Conservation (phyloP, 176 grass and related monocot genomes). For the Carex parvula region DNA sequence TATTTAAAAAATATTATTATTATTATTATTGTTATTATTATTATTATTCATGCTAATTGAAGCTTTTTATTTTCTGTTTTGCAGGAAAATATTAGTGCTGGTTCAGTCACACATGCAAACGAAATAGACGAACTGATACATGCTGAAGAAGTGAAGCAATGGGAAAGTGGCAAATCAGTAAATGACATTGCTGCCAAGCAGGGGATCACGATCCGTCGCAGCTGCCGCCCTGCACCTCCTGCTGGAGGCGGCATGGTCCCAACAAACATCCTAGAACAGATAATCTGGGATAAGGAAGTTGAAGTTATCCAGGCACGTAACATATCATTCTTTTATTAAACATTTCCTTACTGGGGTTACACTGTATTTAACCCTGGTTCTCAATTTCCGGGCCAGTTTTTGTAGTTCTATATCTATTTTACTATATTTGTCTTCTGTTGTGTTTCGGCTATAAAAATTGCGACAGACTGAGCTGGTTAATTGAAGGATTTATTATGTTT, state of each 20-base stretch:
- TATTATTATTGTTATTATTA: not conserved
- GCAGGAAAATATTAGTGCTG: constrained; percentile 2
- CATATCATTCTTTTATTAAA: not conserved
- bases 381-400: not conserved
- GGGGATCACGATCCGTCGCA: constrained; percentile 72
- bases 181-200: constrained; percentile 56
- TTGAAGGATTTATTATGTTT: constrained; percentile 6
- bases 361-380: not conserved
- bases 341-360: not conserved
- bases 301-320: constrained; percentile 60
- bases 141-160: constrained; percentile 38
- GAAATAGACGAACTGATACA: constrained; percentile 36
- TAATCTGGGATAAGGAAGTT: constrained; percentile 92
- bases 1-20: not conserved
- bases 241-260: constrained; percentile 26
- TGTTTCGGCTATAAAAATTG: not conserved
- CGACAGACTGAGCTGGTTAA: not conserved
- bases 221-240: constrained; percentile 23
- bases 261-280: constrained; percentile 79
- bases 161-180: constrained; percentile 51
- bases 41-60: no score
- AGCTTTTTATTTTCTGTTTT: not conserved
- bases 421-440: not conserved
- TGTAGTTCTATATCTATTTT: not conserved
- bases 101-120: not conserved